Base-by-base conservation (phyloP, 768 basidiomycete species). In the Macrolepiota dolichaula region DNA sequence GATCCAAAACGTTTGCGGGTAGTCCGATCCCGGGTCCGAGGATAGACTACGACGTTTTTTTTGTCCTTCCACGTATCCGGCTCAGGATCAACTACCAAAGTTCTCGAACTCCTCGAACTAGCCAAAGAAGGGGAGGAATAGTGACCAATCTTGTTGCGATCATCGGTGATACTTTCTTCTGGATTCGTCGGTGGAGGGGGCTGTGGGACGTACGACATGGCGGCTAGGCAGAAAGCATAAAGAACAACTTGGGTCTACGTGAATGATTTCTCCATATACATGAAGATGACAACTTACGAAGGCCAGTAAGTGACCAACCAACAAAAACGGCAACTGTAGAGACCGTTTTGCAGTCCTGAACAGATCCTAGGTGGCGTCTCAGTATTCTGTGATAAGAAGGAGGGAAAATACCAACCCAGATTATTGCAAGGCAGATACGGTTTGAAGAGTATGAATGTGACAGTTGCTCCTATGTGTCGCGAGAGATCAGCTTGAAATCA, bases 341-440 rank as follows among this genome's bases (percentile, higher is more conserved):
- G 32, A 75, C 64, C 29, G 61, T 62, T 59, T 69, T 70, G 61
- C 79, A 79, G 35, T 66, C 67, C 15, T 67, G 62, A 51, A 64
- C 60, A 19, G 71, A 66, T 7, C 69, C 75, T 75, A 27, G 2
- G 50, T n/a, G 51, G 19, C 12, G 46, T 42, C 50, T 63, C 22
- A 40, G 49, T 19, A 50, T 40, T 7, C 40, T 19, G 40, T 15
- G 35, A 27, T 19, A 32, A 10, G 24, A 12, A 32, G 51, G 56
- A 24, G 17, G 37, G 3, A 13, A 29, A 61, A 15, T 24, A 24
- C 63, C 52, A 62, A 76, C 76, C 73, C 25, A 74, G 66, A 50
- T 71, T 73, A 40, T 69, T 65, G 57, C 77, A 79, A 11, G 77
- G 76, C 56, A 79, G 65, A 10, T 65, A 64, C 29, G 73, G 64